A percentile compares a stretch with the other conserved stretches of the same genome.
Evolutionary conservation across 2,329 filamentous ascomycete genomes (phyloP).

Genomic region (Aspergillus clavatus): DNA sequence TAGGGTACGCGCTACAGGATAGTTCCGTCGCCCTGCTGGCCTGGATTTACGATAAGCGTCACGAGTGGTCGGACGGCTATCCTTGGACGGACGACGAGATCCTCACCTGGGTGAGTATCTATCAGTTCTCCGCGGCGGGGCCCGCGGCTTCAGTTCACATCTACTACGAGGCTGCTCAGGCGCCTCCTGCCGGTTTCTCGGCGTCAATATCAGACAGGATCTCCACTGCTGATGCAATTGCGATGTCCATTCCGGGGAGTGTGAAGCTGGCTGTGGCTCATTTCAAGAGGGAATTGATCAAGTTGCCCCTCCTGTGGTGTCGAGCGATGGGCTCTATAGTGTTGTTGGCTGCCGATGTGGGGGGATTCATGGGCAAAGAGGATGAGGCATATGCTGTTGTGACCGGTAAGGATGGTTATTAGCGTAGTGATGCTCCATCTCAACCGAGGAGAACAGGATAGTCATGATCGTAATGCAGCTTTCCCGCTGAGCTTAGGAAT

Average conservation of each 20-base stretch:
- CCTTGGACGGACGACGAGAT: slow-evolving; percentile 73
- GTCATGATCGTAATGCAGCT: background rate
- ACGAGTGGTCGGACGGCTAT: slow-evolving; percentile 70
- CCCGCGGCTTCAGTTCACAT: slow-evolving; percentile 64
- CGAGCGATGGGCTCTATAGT: slow-evolving; percentile 50
- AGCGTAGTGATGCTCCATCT: background rate
- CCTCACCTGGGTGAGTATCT: slow-evolving; percentile 68
- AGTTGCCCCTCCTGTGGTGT: slow-evolving; percentile 49
- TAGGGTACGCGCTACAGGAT: slow-evolving; percentile 65
- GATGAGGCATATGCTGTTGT: slow-evolving; percentile 35
- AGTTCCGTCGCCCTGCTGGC: slow-evolving; percentile 65
- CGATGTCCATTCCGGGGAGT: slow-evolving; percentile 36
- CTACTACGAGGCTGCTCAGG: slow-evolving; percentile 61
- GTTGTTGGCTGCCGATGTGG: slow-evolving; percentile 43
- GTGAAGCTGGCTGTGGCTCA: slow-evolving; percentile 52
- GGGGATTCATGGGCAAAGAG: slow-evolving; percentile 45
- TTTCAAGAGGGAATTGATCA: slow-evolving; percentile 48
- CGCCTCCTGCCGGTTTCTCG: slow-evolving; percentile 3
- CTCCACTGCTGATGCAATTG: slow-evolving; percentile 22
- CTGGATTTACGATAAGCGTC: slow-evolving; percentile 78
- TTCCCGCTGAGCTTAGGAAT: background rate
- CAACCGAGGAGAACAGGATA: background rate
- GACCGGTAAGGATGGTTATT: slow-evolving; percentile 33
- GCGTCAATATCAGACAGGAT: slow-evolving; percentile 6
- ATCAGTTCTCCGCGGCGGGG: slow-evolving; percentile 65